Evolutionary conservation across 2,329 filamentous ascomycete genomes (phyloP).

Genomic region (Aspergillus fischeri): DNA sequence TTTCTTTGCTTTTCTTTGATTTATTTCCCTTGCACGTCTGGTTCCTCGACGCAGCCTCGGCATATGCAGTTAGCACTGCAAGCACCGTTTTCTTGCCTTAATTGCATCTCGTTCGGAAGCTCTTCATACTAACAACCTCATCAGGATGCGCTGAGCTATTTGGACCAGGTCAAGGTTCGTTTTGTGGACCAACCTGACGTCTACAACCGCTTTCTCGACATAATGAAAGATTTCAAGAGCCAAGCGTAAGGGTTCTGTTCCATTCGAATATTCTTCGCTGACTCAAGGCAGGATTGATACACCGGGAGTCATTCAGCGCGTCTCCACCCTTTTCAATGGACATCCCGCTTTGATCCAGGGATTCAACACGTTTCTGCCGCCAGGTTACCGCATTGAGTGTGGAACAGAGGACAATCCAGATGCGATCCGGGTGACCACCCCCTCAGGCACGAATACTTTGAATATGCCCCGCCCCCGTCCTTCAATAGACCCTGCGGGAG

Average conservation of each 20-base stretch:
- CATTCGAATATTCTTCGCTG: constrained; percentile 5
- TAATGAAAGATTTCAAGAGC: constrained; percentile 99
- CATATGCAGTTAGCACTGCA: too few relatives aligned
- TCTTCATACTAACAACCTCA: neutral
- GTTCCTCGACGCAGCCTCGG: too few relatives aligned
- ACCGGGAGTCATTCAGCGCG: constrained; percentile 92
- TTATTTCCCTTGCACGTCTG: neutral
- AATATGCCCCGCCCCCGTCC: constrained; percentile 58
- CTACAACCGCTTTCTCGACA: constrained; percentile 94
- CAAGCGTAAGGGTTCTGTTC: constrained; percentile 65
- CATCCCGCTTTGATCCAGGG: constrained; percentile 95
- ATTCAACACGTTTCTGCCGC: constrained; percentile 96
- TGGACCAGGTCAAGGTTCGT: constrained; percentile 97
- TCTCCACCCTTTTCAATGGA: constrained; percentile 91
- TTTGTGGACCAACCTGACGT: constrained; percentile 96
- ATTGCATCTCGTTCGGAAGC: neutral
- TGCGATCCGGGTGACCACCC: constrained; percentile 92
- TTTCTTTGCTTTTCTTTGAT: neutral
- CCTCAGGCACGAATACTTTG: constrained; percentile 93
- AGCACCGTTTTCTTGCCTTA: constrained; percentile 1
- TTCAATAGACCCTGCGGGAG: constrained; percentile 31
- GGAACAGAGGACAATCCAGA: constrained; percentile 91
- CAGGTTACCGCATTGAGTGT: constrained; percentile 94
- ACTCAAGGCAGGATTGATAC: constrained; percentile 70
- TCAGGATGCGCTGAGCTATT: constrained; percentile 82